Conservation (phyloP, 306 rosid species). For the Casuarina equisetifolia region DNA sequence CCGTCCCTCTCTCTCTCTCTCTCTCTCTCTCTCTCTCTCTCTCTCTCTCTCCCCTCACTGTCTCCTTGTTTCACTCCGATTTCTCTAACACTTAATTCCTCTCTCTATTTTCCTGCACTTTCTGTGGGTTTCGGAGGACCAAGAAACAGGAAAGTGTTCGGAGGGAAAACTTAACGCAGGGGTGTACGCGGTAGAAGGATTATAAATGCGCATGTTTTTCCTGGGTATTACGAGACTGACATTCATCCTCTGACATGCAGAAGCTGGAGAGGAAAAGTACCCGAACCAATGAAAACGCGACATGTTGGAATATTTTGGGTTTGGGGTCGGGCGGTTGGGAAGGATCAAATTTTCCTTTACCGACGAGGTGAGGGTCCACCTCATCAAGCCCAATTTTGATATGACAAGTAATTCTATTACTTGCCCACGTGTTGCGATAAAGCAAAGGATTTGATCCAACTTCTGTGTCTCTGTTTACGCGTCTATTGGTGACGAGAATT, state of each 20-base stretch:
- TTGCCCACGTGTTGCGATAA: too few species aligned
- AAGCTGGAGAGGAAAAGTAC: constrained; percentile 10
- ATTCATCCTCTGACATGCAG: constrained; percentile 22
- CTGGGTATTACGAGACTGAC: constrained; percentile 34
- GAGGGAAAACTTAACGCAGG: constrained; percentile 52
- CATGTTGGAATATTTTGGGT: constrained; percentile 1
- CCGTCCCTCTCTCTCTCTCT: neutral
- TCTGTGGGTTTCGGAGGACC: constrained; percentile 12
- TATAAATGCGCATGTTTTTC: neutral
- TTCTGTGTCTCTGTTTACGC: too few species aligned
- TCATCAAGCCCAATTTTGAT: neutral
- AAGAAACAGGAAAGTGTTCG: constrained; percentile 20
- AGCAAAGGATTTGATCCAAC: too few species aligned
- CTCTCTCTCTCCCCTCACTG: constrained; percentile 1
- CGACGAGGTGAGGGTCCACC: constrained; percentile 22
- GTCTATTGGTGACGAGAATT: too few species aligned
- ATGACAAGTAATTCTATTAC: too few species aligned
- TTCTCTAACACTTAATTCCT: neutral
- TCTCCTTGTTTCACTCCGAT: neutral
- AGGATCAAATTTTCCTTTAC: neutral
- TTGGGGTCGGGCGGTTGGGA: too few species aligned
- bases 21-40: neutral
- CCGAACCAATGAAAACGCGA: constrained; percentile 23
- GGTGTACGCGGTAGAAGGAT: constrained; percentile 7
- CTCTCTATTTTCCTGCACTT: constrained; percentile 12